phyloP scores from a whole-genome alignment of 306 rosid species.

The Cyclanthera cordifolia region DNA sequence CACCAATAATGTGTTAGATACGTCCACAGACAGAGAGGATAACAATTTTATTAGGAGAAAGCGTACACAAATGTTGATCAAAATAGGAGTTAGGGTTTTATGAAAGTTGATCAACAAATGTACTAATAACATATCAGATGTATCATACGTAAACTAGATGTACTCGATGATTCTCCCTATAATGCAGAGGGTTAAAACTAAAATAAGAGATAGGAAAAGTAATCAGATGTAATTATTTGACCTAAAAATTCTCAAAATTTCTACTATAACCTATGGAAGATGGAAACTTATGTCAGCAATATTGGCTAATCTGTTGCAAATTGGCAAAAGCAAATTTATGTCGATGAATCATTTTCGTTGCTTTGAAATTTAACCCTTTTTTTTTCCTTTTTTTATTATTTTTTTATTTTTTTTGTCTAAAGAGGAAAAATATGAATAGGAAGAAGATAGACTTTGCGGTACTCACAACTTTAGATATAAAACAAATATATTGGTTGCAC shows the following conservation, averaged over 20 bases:
- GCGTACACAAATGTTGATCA: no score
- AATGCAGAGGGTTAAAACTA: no score
- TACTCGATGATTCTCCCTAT: no score
- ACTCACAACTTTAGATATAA: not conserved
- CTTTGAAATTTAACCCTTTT: not conserved
- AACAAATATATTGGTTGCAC: not conserved
- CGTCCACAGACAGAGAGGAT: no score
- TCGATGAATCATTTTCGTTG: not conserved
- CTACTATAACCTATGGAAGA: no score
- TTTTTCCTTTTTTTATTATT: not conserved
- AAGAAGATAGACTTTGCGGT: constrained; percentile 5
- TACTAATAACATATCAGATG: no score
- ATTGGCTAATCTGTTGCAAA: no score
- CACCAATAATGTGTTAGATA: no score
- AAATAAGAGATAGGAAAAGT: not conserved
- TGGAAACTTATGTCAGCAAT: constrained; percentile 11
- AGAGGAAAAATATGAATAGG: not conserved
- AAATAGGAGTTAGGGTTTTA: no score
- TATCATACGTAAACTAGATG: no score
- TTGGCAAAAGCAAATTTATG: constrained; percentile 8
- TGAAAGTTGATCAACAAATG: no score
- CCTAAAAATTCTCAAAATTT: not conserved
- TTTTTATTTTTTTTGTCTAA: constrained; percentile 1
- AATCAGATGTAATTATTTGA: not conserved
- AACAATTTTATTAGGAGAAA: no score